Percentiles rank a stretch among this genome's conserved stretches.
Evolutionary conservation across 352 stramenopile genomes (phyloP).

Genomic region (Pythium insidiosum): DNA sequence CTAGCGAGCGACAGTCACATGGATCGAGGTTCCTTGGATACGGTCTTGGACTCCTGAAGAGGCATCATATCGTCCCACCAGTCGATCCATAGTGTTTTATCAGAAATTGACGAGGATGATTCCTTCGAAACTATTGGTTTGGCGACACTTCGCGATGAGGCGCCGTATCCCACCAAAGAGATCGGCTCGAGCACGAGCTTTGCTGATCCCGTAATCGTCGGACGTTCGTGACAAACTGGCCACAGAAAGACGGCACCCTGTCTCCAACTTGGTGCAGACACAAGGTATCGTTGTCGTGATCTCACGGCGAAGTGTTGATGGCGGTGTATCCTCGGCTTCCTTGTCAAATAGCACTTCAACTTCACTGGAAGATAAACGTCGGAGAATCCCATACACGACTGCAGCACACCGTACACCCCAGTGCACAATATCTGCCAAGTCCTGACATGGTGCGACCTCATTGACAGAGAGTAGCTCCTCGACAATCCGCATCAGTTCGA

Average conservation of each 20-base stretch:
- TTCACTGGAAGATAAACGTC: slow-evolving; percentile 5
- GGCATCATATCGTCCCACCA: slow-evolving; percentile 50
- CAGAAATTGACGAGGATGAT: neutral
- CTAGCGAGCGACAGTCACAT: slow-evolving; percentile 30
- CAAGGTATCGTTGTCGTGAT: neutral
- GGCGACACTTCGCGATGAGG: slow-evolving; percentile 30
- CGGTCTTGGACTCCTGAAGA: slow-evolving; percentile 70
- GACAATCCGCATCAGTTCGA: slow-evolving; percentile 55
- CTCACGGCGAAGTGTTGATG: neutral
- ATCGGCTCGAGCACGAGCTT: slow-evolving; percentile 29
- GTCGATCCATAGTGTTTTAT: slow-evolving; percentile 16
- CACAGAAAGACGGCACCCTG: neutral
- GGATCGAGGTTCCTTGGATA: slow-evolving; percentile 74
- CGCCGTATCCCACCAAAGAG: slow-evolving; percentile 38
- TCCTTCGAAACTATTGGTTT: slow-evolving; percentile 15
- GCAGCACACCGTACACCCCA: slow-evolving; percentile 4
- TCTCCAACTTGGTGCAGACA: neutral
- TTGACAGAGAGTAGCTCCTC: slow-evolving; percentile 28
- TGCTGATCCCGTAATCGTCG: slow-evolving; percentile 50
- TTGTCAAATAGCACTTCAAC: slow-evolving; percentile 4
- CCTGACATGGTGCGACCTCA: no score
- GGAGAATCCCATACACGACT: slow-evolving; percentile 3
- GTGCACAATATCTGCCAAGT: slow-evolving; percentile 1
- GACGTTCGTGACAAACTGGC: no score
- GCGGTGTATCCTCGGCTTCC: neutral